Conservation (phyloP, 2,329 filamentous ascomycete genomes). For the Colletotrichum caudatum region DNA sequence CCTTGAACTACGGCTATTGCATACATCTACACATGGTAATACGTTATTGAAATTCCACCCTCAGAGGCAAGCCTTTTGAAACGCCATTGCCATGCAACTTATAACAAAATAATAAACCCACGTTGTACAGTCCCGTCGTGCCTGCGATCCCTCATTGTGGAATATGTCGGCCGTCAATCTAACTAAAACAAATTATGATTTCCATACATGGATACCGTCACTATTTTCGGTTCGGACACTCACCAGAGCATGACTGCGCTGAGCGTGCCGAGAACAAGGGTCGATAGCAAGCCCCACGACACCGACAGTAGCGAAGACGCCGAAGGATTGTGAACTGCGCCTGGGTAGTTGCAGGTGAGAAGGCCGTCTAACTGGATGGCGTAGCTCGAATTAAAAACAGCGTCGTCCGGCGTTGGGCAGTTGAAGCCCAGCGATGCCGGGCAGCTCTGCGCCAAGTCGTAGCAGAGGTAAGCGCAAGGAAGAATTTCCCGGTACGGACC, state of each 20-base stretch:
- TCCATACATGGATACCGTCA: neutral
- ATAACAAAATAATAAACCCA: slow-evolving; percentile 2
- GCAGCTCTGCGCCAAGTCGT: slow-evolving; percentile 85
- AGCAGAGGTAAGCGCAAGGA: slow-evolving; percentile 90
- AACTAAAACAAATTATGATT: slow-evolving; percentile 13
- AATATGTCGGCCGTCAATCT: slow-evolving; percentile 28
- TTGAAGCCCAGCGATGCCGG: slow-evolving; percentile 80
- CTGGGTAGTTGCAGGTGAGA: slow-evolving; percentile 71
- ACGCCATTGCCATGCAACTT: slow-evolving; percentile 41
- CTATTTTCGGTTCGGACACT: neutral
- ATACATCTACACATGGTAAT: neutral
- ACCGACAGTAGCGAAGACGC: slow-evolving; percentile 45
- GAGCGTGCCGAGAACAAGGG: slow-evolving; percentile 28
- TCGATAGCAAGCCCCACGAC: slow-evolving; percentile 44
- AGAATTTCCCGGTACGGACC: slow-evolving; percentile 95
- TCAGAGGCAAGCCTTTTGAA: neutral
- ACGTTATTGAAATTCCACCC: neutral
- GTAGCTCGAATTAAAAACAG: slow-evolving; percentile 61
- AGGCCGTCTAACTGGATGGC: slow-evolving; percentile 47
- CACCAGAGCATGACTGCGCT: slow-evolving; percentile 20
- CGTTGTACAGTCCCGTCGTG: slow-evolving; percentile 16
- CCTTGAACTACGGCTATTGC: neutral
- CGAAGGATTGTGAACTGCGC: slow-evolving; percentile 65
- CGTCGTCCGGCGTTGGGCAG: slow-evolving; percentile 69
- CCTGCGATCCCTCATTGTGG: neutral